phyloP scores from a whole-genome alignment of 2,329 filamentous ascomycete genomes.

The Clarireedia sp. region DNA sequence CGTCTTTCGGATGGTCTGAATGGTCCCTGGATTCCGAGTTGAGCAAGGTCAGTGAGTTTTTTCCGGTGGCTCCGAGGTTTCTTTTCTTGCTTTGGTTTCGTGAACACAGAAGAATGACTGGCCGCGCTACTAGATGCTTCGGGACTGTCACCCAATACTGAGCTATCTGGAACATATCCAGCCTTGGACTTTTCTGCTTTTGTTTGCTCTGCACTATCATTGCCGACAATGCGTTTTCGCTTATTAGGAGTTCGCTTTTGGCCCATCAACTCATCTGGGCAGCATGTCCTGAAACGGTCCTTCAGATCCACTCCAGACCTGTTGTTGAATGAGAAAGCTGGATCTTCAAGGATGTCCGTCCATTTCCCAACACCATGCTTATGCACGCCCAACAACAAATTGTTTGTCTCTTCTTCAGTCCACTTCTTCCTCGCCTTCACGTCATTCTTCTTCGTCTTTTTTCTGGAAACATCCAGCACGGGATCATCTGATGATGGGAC shows the following conservation, averaged over 20 bases:
- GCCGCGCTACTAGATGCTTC: too few species aligned
- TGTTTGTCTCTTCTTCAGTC: slow-evolving; percentile 57
- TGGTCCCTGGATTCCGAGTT: slow-evolving; percentile 52
- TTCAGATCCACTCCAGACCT: slow-evolving; percentile 57
- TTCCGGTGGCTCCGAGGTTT: slow-evolving; percentile 48
- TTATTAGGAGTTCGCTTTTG: slow-evolving; percentile 24
- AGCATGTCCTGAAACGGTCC: slow-evolving; percentile 59
- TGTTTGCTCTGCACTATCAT: slow-evolving; percentile 1
- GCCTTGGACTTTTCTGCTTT: slow-evolving; percentile 36
- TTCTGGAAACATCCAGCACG: slow-evolving; percentile 30
- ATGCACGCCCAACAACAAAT: slow-evolving; percentile 52
- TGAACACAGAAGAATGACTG: too few species aligned
- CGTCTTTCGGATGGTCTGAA: slow-evolving; percentile 56
- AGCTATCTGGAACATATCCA: slow-evolving; percentile 46
- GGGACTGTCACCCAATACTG: slow-evolving; percentile 31
- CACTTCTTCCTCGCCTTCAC: slow-evolving; percentile 54
- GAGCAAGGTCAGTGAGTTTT: slow-evolving; percentile 46
- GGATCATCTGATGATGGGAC: neutral
- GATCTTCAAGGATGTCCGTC: slow-evolving; percentile 56
- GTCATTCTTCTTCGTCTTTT: slow-evolving; percentile 39
- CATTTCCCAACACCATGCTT: slow-evolving; percentile 58
- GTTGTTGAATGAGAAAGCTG: slow-evolving; percentile 51
- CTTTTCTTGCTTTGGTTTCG: slow-evolving; percentile 19
- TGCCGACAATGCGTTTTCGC: neutral
- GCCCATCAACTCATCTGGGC: slow-evolving; percentile 50